Evolutionary conservation across 164 flowering plant genomes (phyloP), one percentile per base, ranked within the genome.

Genomic region (Magnolia kwangsiensis): DNA sequence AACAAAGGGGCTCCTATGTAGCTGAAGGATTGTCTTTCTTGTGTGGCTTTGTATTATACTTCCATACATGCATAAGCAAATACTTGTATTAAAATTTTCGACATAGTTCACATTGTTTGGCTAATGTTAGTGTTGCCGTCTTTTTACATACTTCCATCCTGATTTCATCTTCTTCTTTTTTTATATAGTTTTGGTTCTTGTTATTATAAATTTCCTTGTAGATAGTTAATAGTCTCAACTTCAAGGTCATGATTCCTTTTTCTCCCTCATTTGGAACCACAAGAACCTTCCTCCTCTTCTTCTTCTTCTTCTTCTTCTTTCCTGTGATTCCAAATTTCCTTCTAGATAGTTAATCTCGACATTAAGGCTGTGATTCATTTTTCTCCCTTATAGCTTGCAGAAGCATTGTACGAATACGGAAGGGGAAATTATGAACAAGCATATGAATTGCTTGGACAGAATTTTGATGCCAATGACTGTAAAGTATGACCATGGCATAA

Each of bases 331-430:
- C 21, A 29, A 67, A 10, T 67, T 29, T 11, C 50, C 29, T 49
- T 18, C 11, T 68, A 23, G 20, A 7, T 24, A 27, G 31, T 2
- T 11, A 67, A 67, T 67, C 49, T 67, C 11, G 9, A 27, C 31
- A 14, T 21, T 16, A 14, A 31, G 37, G 50, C 67, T 4, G 7
- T 16, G 68, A 1, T 10, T 19, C 45, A 24, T 59, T 49, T 63
- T 63, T 63, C 37, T 31, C 5, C 50, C 65, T 18, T 63, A 37
- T 80, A 93, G 99, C 98, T 96, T 84, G 94, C 97, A 78, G 95
- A 92, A 86, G 92, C 95, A 58, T 11, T 90, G 29, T 89, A 80
- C 68, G 89, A 86, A 79, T 96, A 89, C 73, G 96, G 96, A 10
- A 85, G 75, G 78, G 91, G 89, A 49, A 85, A 90, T 67, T 78